Evolutionary conservation across 2,329 filamentous ascomycete species (phyloP), one percentile per base, ranked within the genome.

Genomic region (Leptodontidium sp.): DNA sequence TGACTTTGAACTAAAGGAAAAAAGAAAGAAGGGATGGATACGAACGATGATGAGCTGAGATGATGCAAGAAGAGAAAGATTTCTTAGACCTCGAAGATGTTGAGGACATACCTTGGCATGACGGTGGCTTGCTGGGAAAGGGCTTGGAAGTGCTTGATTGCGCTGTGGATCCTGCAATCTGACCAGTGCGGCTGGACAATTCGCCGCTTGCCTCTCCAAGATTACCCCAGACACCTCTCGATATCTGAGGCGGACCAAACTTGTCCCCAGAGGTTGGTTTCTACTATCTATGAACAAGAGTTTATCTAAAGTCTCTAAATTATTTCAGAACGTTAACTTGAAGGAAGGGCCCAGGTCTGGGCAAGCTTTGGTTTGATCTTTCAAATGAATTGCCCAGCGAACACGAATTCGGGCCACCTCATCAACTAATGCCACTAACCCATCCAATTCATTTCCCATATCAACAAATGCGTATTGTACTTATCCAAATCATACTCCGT

Each of bases 111-210:
- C 40, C 40, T 61, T 61, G 58, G 58, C 38, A 47, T 45, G 26
- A 45, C 29, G 58, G 43, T 45, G 35, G 21, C 45, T 47, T 47
- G 45, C 4, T 12, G 45, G 45, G 38, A 45, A 21, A 11, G 4
- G 35, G 57, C 58, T 61, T 61, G 58, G 58, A 61, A 61, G 47
- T 61, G 58, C 58, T 61, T 61, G 57, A 61, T 58, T 40, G 52
- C 17, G n/a, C 14, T n/a, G 35, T 40, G 35, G 55, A 43, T 40
- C 32, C 55, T 14, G 12, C 21, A 21, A 21, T 21, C 21, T 21
- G 21, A 21, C 21, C 21, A 21, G 21, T 21, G 21, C 21, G 21
- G 21, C 21, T 21, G 21, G 21, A 21, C 21, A 21, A 53, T 53
- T 7, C 15, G 43, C 52, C 52, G 52, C 50, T 24, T 35, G 52